A percentile compares a stretch with the other conserved stretches of the same genome.
Conservation (phyloP, 2,329 filamentous ascomycete species). For the Pyrenochaeta sp. region DNA sequence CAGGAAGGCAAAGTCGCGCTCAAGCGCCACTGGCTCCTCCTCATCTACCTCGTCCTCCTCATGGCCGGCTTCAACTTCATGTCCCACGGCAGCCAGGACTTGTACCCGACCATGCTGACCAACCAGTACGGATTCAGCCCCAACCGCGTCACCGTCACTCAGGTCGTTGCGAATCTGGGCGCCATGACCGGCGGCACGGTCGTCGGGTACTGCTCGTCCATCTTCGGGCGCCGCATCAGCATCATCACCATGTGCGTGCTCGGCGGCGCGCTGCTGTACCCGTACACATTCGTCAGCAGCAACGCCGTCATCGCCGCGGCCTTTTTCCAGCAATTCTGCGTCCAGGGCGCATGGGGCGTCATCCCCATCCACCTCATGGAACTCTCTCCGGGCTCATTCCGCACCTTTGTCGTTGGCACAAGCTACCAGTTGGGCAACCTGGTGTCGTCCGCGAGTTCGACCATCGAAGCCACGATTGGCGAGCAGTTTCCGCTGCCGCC, state of each 20-base stretch:
- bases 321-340: conserved; percentile 73
- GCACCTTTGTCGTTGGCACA: conserved; percentile 77
- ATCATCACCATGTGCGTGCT: conserved; percentile 61
- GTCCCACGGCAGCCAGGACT: conserved; percentile 77
- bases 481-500: conserved; percentile 75
- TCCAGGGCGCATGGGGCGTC: conserved; percentile 54
- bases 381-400: conserved; percentile 73
- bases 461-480: conserved; percentile 78
- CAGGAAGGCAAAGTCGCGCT: conserved; percentile 80
- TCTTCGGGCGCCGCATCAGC: conserved; percentile 56
- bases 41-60: conserved; percentile 82
- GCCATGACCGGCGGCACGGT: conserved; percentile 57
- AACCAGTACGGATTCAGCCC: conserved; percentile 65
- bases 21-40: conserved; percentile 78
- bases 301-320: conserved; percentile 76
- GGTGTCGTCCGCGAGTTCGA: conserved; percentile 71
- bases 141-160: conserved; percentile 57
- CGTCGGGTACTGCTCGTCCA: conserved; percentile 55
- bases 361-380: conserved; percentile 77
- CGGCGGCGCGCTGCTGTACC: conserved; percentile 81
- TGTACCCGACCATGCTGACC: conserved; percentile 67
- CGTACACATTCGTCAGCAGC: conserved; percentile 74
- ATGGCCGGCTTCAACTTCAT: conserved; percentile 96
- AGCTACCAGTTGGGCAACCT: conserved; percentile 82
- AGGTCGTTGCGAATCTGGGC: conserved; percentile 60